phyloP scores from a whole-genome alignment of 768 basidiomycete genomes.

The Leccinellum rugosiceps region DNA sequence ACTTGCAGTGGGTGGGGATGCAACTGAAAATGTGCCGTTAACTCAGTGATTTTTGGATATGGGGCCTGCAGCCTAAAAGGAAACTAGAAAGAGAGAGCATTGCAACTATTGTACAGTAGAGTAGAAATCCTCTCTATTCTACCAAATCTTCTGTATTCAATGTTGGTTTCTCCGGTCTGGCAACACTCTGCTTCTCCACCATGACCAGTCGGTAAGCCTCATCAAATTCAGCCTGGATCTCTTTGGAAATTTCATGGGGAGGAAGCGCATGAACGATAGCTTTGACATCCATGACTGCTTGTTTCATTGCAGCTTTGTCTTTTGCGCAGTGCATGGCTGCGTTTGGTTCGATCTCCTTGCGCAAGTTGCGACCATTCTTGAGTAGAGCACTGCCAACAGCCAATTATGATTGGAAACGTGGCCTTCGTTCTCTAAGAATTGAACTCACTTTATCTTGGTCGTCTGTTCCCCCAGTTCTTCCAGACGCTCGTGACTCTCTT shows the following conservation, averaged over 20 bases:
- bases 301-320: constrained; percentile 27
- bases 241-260: constrained; percentile 1
- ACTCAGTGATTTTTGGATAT: not conserved
- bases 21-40: constrained; percentile 64
- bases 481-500: constrained; percentile 33
- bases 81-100: not conserved
- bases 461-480: constrained; percentile 32
- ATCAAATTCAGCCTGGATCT: constrained; percentile 24
- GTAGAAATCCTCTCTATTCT: not conserved
- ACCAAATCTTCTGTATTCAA: constrained; percentile 26
- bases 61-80: no score
- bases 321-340: constrained; percentile 27
- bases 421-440: not conserved
- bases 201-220: constrained; percentile 36
- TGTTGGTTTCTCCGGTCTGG: constrained; percentile 16
- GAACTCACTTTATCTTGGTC: constrained; percentile 34
- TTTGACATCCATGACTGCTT: constrained; percentile 25
- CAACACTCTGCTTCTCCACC: constrained; percentile 5
- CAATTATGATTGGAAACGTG: not conserved
- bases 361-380: constrained; percentile 26
- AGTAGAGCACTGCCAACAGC: constrained; percentile 21
- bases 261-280: constrained; percentile 28
- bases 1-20: constrained; percentile 67
- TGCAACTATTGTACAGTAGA: not conserved
- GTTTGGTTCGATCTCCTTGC: constrained; percentile 31